These are phyloP conservation scores for Berkeleyomyces basicola DNA, from an alignment of 2,329 filamentous ascomycete species.

Conservation along the genomic window DNA sequence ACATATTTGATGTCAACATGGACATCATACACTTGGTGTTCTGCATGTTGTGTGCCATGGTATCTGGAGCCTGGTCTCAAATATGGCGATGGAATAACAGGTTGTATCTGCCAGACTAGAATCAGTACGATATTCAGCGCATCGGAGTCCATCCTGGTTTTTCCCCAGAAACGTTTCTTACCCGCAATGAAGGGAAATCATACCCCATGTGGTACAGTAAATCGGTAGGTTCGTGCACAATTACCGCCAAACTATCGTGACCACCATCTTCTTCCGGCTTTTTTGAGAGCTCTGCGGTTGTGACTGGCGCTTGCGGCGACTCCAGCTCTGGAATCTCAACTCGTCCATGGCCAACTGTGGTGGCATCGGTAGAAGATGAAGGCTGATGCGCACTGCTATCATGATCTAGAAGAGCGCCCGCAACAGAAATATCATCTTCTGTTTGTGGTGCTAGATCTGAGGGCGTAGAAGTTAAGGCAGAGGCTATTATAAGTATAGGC, in stretches of 20 bases:
- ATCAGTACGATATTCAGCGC: too few relatives aligned
- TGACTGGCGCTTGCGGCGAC: not conserved
- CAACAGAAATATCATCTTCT: too few relatives aligned
- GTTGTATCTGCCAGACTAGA: not conserved
- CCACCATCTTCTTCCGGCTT: not conserved
- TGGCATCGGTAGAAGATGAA: too few relatives aligned
- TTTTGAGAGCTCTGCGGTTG: not conserved
- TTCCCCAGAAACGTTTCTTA: not conserved
- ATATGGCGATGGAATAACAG: slow-evolving; percentile 70
- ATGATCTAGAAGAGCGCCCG: too few relatives aligned
- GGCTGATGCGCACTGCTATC: too few relatives aligned
- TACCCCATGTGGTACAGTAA: not conserved
- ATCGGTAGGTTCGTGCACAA: not conserved
- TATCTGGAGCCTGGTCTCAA: slow-evolving; percentile 79
- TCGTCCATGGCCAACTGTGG: not conserved
- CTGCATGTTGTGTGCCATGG: slow-evolving; percentile 79
- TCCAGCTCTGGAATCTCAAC: not conserved
- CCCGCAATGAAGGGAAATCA: not conserved
- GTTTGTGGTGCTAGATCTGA: too few relatives aligned
- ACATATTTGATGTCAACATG: slow-evolving; percentile 96
- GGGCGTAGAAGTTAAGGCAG: too few relatives aligned
- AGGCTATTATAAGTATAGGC: too few relatives aligned
- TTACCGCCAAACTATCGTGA: not conserved
- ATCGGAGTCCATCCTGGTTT: too few relatives aligned
- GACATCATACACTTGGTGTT: slow-evolving; percentile 84